Conservation (phyloP, 2,329 filamentous ascomycete species). For the Xylaria multiplex region DNA sequence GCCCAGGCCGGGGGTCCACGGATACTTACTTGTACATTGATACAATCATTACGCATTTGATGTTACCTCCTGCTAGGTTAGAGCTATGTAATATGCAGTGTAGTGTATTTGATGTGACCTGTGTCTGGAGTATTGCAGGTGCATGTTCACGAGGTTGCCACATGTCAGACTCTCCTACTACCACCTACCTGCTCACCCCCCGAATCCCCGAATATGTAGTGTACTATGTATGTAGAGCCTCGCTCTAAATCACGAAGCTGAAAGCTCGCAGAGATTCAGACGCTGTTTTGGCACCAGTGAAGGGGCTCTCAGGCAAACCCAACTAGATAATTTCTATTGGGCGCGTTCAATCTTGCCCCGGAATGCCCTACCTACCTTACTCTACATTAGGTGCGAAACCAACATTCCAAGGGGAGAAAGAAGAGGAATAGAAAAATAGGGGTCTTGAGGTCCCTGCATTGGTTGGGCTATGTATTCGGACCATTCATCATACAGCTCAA, state of each 20-base stretch:
- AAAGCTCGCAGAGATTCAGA: background rate
- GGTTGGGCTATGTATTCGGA: background rate
- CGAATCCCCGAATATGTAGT: no score
- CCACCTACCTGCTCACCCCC: no score
- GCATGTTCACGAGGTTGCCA: no score
- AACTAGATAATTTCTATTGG: background rate
- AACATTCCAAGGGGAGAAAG: slow-evolving; percentile 1
- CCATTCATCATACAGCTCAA: slow-evolving; percentile 25
- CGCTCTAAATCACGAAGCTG: background rate
- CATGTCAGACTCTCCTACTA: no score
- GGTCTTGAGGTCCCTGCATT: slow-evolving; percentile 16
- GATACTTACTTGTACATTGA: background rate
- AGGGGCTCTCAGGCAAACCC: background rate
- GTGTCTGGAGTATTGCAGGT: no score
- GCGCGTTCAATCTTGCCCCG: background rate
- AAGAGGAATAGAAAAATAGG: slow-evolving; percentile 5
- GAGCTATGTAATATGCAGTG: no score
- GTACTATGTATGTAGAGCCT: background rate
- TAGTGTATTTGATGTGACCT: no score
- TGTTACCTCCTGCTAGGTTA: no score
- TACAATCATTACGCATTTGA: background rate
- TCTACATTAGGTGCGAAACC: background rate
- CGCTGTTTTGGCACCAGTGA: background rate
- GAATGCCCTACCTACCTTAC: background rate
- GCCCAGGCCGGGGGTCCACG: background rate